Evolutionary conservation across 2,329 filamentous ascomycete species (phyloP).

Genomic region (Fusarium austroafricanum): DNA sequence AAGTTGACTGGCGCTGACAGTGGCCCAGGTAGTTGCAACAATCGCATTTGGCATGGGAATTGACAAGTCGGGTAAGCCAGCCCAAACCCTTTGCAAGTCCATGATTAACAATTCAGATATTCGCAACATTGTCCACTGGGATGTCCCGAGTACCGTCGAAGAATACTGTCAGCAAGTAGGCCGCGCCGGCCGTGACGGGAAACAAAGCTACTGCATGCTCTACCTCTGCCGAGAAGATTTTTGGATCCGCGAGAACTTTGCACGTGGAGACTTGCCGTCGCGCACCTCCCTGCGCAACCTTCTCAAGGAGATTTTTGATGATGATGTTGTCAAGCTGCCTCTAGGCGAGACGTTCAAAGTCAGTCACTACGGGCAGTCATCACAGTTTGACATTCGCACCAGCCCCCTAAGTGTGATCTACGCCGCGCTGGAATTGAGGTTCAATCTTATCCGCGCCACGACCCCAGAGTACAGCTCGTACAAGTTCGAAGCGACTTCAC

Average conservation of each 20-base stretch:
- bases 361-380: constrained; percentile 58
- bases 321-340: constrained; percentile 36
- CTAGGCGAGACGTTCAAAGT: constrained; percentile 50
- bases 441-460: constrained; percentile 65
- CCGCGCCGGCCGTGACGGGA: constrained; percentile 65
- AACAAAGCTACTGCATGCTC: constrained; percentile 66
- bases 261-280: constrained; percentile 69
- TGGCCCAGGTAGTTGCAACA: constrained; percentile 54
- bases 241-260: constrained; percentile 69
- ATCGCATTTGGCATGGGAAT: constrained; percentile 72
- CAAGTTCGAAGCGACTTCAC: constrained; percentile 56
- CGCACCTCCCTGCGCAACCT: constrained; percentile 59
- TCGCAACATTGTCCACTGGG: constrained; percentile 65
- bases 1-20: neutral
- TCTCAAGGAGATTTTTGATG: constrained; percentile 63
- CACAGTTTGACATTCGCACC: constrained; percentile 64
- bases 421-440: constrained; percentile 70
- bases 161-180: constrained; percentile 70
- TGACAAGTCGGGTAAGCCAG: constrained; percentile 57
- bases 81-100: accelerated
- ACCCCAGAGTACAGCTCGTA: constrained; percentile 69
- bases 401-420: constrained; percentile 65
- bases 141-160: constrained; percentile 63
- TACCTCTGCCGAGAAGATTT: constrained; percentile 69
- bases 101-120: constrained; percentile 54